phyloP scores from a whole-genome alignment of 768 basidiomycete species.

The Boletus reticuloceps region DNA sequence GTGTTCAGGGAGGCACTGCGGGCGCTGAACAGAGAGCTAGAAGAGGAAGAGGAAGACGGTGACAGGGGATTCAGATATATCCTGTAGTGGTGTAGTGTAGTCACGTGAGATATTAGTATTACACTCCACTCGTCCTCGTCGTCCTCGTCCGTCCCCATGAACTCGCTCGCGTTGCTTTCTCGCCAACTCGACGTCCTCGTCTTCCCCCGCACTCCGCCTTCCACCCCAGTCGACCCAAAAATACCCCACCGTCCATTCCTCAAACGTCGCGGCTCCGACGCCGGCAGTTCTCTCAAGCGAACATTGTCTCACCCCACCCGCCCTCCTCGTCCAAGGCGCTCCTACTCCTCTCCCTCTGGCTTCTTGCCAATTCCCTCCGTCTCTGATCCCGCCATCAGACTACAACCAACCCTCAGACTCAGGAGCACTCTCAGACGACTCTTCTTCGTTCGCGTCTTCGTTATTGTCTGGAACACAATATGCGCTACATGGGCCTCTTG shows the following conservation, averaged over 20 bases:
- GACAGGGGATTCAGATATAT: slow-evolving; percentile 48
- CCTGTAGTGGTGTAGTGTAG: slow-evolving; percentile 31
- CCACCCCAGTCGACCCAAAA: slow-evolving; percentile 47
- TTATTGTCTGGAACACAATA: slow-evolving; percentile 67
- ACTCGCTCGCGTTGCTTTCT: slow-evolving; percentile 78
- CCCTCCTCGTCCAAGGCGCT: slow-evolving; percentile 48
- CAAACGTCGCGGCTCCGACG: slow-evolving; percentile 28
- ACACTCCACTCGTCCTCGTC: neutral
- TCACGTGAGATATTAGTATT: neutral
- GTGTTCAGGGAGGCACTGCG: slow-evolving; percentile 44
- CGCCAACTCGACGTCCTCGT: slow-evolving; percentile 80
- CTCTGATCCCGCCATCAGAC: slow-evolving; percentile 33
- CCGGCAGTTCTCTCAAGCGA: slow-evolving; percentile 39
- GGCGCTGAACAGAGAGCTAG: slow-evolving; percentile 34
- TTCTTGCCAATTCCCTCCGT: slow-evolving; percentile 39
- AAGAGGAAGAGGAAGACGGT: slow-evolving; percentile 35
- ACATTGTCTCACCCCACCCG: slow-evolving; percentile 36
- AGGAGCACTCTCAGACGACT: slow-evolving; percentile 50
- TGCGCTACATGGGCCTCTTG: slow-evolving; percentile 58
- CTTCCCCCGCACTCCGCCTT: slow-evolving; percentile 55
- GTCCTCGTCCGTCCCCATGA: slow-evolving; percentile 49
- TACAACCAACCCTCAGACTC: slow-evolving; percentile 38
- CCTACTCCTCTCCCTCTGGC: slow-evolving; percentile 61
- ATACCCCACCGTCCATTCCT: slow-evolving; percentile 13
- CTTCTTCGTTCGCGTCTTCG: slow-evolving; percentile 69